phyloP scores from a whole-genome alignment of 441 rosid genomes.

The Viola pubescens region DNA sequence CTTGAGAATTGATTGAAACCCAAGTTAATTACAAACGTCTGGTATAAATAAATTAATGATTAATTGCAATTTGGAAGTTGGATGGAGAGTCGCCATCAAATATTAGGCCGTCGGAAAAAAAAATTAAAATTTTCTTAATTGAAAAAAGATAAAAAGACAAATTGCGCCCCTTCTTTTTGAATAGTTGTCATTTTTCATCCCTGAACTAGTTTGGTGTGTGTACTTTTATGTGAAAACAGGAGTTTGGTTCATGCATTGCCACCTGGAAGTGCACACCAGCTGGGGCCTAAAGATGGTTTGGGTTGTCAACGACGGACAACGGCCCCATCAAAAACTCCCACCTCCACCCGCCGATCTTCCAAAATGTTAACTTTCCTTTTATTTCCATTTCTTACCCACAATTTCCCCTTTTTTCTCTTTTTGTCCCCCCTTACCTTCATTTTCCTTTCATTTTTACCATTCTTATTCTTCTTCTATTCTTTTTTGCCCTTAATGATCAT shows the following conservation, averaged over 20 bases:
- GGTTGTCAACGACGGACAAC: slow-evolving; percentile 34
- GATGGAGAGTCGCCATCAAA: too few relatives aligned
- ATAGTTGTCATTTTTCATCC: too few relatives aligned
- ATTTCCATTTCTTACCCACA: background rate
- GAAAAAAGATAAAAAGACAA: too few relatives aligned
- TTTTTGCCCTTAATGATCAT: background rate
- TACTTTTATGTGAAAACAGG: slow-evolving; percentile 14
- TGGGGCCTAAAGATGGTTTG: slow-evolving; percentile 49
- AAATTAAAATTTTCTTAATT: too few relatives aligned
- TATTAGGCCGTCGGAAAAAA: too few relatives aligned
- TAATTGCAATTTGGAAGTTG: too few relatives aligned
- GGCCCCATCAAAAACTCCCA: slow-evolving; percentile 28
- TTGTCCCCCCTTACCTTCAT: background rate
- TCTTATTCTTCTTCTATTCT: background rate
- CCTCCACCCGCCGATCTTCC: slow-evolving; percentile 46
- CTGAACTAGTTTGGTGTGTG: too few relatives aligned
- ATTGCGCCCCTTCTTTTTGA: too few relatives aligned
- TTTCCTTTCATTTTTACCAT: background rate
- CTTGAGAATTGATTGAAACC: too few relatives aligned
- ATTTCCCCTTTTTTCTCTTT: background rate
- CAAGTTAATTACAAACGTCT: too few relatives aligned
- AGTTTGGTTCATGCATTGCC: too few relatives aligned
- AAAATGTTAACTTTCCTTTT: slow-evolving; percentile 25
- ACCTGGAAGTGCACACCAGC: slow-evolving; percentile 15
- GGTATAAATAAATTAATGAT: too few relatives aligned